Conservation (phyloP, 2,329 filamentous ascomycete species). For the Coniochaeta pulveracea region DNA sequence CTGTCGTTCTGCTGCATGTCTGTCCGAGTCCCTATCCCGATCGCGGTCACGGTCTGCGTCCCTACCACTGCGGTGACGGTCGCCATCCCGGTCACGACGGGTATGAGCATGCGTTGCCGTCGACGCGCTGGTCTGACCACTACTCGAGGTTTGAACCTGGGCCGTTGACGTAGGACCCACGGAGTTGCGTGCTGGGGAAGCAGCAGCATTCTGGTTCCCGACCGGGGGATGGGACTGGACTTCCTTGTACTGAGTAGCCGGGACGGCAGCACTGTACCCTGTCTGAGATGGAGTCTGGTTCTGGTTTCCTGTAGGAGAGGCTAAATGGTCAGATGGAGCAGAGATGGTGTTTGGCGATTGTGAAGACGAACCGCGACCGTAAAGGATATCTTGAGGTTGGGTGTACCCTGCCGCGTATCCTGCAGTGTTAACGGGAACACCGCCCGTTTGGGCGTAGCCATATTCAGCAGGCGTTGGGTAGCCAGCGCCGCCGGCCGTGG, state of each 20-base stretch:
- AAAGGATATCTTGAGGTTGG: slow-evolving; percentile 37
- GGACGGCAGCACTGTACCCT: slow-evolving; percentile 27
- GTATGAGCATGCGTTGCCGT: slow-evolving; percentile 7
- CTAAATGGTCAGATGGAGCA: slow-evolving; percentile 35
- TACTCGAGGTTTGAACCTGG: slow-evolving; percentile 24
- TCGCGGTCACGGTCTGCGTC: slow-evolving; percentile 24
- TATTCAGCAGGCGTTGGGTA: slow-evolving; percentile 16
- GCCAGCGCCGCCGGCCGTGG: slow-evolving; percentile 11
- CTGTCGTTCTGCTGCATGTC: slow-evolving; percentile 12
- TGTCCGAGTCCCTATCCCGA: slow-evolving; percentile 20
- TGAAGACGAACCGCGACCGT: slow-evolving; percentile 48
- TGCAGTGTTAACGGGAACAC: too few relatives aligned
- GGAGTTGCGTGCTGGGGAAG: slow-evolving; percentile 23
- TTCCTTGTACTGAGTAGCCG: slow-evolving; percentile 41
- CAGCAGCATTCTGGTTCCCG: too few relatives aligned
- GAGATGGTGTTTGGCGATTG: slow-evolving; percentile 13
- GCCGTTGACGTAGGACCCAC: slow-evolving; percentile 21
- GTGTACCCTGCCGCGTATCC: slow-evolving; percentile 13
- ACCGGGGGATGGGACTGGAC: slow-evolving; percentile 11
- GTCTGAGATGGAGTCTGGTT: slow-evolving; percentile 17
- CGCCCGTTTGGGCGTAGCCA: slow-evolving; percentile 17
- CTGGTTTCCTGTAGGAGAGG: slow-evolving; percentile 35
- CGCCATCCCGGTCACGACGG: slow-evolving; percentile 28
- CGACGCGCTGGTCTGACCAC: slow-evolving; percentile 15
- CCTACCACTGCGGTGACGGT: slow-evolving; percentile 24